Evolutionary conservation across 2,329 filamentous ascomycete genomes (phyloP), one percentile per base, ranked within the genome.

Genomic region (Phialophora expanda): DNA sequence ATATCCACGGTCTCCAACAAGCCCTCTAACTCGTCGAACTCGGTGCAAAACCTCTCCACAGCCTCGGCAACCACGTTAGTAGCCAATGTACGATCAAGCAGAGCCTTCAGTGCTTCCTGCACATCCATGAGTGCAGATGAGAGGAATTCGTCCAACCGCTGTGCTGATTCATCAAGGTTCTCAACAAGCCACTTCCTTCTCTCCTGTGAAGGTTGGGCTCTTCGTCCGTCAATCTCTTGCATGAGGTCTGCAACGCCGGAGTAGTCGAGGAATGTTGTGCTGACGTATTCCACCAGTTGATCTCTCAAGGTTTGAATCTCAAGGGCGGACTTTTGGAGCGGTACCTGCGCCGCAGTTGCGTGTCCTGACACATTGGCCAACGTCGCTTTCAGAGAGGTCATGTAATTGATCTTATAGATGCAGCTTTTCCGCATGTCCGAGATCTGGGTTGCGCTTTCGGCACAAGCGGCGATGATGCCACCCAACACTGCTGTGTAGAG

Each of bases 121-220:
- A 93, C 93, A 75, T 99, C 95, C 83, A 97, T 94, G 32, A 97
- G 84, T 2, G 94, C 95, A 1, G 92, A 96, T 0, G 95, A 93
- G 26, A 99, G 82, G 79, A 98, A 99, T 67, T 92, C 89, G 74
- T 99, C 95, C 6, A 99, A 83, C 48, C 84, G 85, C 73, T 93
- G 91, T 1, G 81, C 75, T 12, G 91, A 83, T 12, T 83, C 83
- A 51, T 83, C 81, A 4, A 91, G 76, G 56, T 87, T 82, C 74
- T 32, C 79, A 75, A 50, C 51, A 5, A 67, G 78, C 75, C 46
- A 76, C 71, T 64, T 71, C 60, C 72, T 64, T 62, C 64, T 55
- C 41, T 48, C 34, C 57, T 22, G 56, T 4, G 53, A 32, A 1
- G 48, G 54, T 4, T 56, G 32, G 26, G 44, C 55, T 14, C 58